Base-by-base conservation (phyloP, 495 filamentous ascomycete genomes). In the Thozetella sp. region DNA sequence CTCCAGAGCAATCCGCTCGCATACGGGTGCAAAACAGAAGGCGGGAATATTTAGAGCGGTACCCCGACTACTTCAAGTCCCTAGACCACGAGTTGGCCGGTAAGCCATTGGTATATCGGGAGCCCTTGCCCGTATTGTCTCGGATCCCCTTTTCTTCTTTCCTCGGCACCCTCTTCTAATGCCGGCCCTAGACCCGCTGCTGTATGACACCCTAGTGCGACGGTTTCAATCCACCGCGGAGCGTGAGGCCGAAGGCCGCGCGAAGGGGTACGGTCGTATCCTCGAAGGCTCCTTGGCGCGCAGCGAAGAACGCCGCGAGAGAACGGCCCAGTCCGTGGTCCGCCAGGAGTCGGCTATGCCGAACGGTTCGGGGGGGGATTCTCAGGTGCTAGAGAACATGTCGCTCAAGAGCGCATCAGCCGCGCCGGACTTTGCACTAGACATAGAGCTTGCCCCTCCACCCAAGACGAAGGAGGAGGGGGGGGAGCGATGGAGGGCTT, bases 161-260 rank as follows among this genome's bases (percentile, higher is more conserved):
- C n/a, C 19, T 45, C 25, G 24, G 22, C n/a, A 30, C 52, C 34
- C 27, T 37, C 20, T 2, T 17, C 30, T 17, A 34, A 51, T 50
- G 22, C 26, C 20, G 65, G 58, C 48, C 62, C 53, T 75, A 90
- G 90, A 93, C 71, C 90, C 91, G 0, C 76, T 93, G 22, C 81
- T 93, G 46, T 93, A 96, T 76, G 91, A 94, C 68, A 83, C 85
- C 55, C 78, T 93, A 15, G 85, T 96, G 64, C 87, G 90, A 48
- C 88, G 88, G 60, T 93, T 93, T 72, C 91, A 92, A 55, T 86
- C 86, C 2, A 69, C 88, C 15, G 79, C 81, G 15, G 91, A 96
- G 74, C 81, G 90, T 54, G 88, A 92, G 70, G 82, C 79, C 15
- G 88, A 92, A 59, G 90, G 88, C 13, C 83, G 83, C 15, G 76